Conservation (phyloP, 192 early-diverging fungal genomes). For the Umbelopsis vinacea region DNA sequence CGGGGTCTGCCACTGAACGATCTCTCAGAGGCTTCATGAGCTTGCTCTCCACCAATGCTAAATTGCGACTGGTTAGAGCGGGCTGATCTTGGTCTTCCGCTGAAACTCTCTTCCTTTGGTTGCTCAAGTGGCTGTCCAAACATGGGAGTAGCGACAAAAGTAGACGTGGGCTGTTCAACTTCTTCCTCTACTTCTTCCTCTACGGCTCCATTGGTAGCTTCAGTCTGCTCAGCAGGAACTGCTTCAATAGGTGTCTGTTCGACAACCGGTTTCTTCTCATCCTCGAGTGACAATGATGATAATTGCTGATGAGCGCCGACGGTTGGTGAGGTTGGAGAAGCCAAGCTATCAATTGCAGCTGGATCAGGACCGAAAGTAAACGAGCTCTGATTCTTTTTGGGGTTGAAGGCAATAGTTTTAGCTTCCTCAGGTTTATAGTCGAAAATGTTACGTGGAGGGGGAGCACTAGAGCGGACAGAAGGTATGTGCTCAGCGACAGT, state of each 20-base stretch:
- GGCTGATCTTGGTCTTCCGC: constrained; percentile 9
- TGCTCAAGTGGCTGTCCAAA: neutral
- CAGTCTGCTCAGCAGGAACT: neutral
- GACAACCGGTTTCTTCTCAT: neutral
- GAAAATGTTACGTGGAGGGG: constrained; percentile 36
- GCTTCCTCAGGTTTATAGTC: constrained; percentile 27
- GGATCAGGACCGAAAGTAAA: constrained; percentile 27
- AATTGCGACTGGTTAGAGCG: constrained; percentile 2
- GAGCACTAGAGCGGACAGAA: constrained; percentile 2
- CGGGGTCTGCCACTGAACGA: constrained; percentile 13
- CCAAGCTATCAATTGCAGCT: neutral
- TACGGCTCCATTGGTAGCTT: neutral
- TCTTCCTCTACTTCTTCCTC: neutral
- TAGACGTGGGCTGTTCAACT: neutral
- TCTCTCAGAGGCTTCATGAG: neutral
- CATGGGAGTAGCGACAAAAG: constrained; percentile 1
- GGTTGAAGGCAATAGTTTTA: constrained; percentile 28
- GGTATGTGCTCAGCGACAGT: neutral
- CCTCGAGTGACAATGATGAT: neutral
- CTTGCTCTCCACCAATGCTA: neutral
- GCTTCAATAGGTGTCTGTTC: neutral
- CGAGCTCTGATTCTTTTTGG: constrained; percentile 14
- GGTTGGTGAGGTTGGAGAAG: neutral
- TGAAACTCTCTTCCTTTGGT: neutral
- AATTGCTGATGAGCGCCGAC: neutral